A percentile compares a stretch with the other conserved stretches of the same genome.
These are phyloP conservation scores for Lolium multiflorum DNA, from an alignment of 176 grass and related monocot genomes.

Conservation along the genomic window DNA sequence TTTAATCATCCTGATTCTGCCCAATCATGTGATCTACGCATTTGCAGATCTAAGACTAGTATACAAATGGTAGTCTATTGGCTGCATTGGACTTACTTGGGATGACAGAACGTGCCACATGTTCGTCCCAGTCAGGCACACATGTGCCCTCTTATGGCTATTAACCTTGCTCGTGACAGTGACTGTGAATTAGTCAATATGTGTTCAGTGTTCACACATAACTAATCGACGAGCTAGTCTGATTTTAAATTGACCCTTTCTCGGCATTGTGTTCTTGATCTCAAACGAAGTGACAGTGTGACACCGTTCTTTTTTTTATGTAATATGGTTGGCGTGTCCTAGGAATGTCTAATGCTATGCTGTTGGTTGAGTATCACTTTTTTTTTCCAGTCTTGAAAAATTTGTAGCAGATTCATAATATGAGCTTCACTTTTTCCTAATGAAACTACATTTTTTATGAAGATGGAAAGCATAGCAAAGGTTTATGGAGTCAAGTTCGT, in stretches of 20 bases:
- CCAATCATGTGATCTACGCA: neutral
- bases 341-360: neutral
- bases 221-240: neutral
- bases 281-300: neutral
- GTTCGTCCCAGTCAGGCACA: neutral
- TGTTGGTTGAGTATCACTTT: neutral
- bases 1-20: neutral
- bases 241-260: neutral
- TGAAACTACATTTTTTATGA: conserved; percentile 39
- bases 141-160: conserved; percentile 36
- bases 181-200: neutral
- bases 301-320: neutral
- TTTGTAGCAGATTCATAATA: neutral
- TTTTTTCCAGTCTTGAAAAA: neutral
- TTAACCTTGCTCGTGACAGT: neutral
- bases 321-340: neutral
- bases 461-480: conserved; percentile 72
- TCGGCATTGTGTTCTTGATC: neutral
- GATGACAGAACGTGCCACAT: conserved; percentile 30
- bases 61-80: neutral
- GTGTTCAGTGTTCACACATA: neutral
- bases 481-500: conserved; percentile 71
- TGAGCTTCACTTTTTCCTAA: neutral
- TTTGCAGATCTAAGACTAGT: conserved; percentile 14
- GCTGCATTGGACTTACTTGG: conserved; percentile 16